Evolutionary conservation across 2,329 filamentous ascomycete genomes (phyloP).

Genomic region (Paecilomyces sp.): DNA sequence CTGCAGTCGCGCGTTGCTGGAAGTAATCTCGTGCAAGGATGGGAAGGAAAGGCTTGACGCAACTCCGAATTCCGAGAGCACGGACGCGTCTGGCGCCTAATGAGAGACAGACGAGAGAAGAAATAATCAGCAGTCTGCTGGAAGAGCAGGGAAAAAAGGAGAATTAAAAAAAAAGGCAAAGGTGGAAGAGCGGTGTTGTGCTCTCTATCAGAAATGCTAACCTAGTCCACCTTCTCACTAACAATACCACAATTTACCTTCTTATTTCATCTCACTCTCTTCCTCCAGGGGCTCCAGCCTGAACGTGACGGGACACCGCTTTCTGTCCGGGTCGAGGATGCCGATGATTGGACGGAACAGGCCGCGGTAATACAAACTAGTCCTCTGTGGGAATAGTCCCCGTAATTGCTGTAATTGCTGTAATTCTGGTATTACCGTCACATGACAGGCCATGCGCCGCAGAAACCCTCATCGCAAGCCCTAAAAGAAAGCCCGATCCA

Average conservation of each 20-base stretch:
- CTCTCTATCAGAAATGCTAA: not conserved
- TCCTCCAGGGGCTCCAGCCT: not conserved
- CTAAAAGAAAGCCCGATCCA: not conserved
- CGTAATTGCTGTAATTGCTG: not conserved
- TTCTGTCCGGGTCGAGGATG: not conserved
- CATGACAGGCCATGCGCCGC: not conserved
- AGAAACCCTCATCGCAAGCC: not conserved
- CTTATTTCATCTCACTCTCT: not conserved
- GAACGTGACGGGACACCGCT: not conserved
- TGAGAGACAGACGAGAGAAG: not conserved
- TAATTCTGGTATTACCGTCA: not conserved
- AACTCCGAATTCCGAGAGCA: not conserved
- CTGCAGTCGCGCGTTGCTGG: not conserved
- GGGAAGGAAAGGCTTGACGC: not conserved
- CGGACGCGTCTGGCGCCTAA: not conserved
- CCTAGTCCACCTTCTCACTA: not conserved
- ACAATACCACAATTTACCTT: not conserved
- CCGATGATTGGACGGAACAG: not conserved
- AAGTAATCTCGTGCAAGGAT: not conserved
- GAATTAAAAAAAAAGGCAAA: no score
- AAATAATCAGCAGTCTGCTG: not conserved
- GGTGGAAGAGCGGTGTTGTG: not conserved
- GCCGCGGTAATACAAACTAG: not conserved
- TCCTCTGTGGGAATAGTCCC: not conserved
- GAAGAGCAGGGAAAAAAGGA: not conserved